These are phyloP conservation scores for Anisodus tanguticus DNA, from an alignment of 257 asterid genomes.

Conservation along the genomic window DNA sequence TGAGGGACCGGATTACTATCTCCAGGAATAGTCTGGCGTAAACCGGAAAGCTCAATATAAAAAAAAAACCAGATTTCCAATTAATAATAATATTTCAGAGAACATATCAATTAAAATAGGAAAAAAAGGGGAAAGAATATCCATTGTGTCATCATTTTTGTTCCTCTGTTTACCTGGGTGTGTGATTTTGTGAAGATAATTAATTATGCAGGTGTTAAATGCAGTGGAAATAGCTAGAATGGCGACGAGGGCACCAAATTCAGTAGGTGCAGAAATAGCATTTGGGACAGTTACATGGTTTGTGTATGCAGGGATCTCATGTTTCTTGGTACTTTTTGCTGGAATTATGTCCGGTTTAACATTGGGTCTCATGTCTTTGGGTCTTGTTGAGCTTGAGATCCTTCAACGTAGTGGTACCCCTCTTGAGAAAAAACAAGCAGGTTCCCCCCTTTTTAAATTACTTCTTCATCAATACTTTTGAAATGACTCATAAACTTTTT, in stretches of 20 bases:
- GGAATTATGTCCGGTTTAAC: constrained; percentile 96
- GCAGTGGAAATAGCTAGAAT: constrained; percentile 59
- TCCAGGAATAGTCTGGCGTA: too few species aligned
- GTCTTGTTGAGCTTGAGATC: constrained; percentile 95
- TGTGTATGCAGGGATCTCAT: constrained; percentile 77
- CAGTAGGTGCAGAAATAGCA: constrained; percentile 68
- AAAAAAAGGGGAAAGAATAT: not conserved
- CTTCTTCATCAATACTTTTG: too few species aligned
- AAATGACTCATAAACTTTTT: too few species aligned
- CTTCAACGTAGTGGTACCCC: constrained; percentile 89
- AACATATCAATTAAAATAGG: not conserved
- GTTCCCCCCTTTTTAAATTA: constrained; percentile 32
- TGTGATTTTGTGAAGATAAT: not conserved
- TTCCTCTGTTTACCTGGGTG: not conserved
- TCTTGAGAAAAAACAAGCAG: constrained; percentile 82
- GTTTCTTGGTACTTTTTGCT: constrained; percentile 77
- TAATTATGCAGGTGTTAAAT: constrained; percentile 62
- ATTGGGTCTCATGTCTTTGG: constrained; percentile 86
- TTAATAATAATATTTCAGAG: not conserved
- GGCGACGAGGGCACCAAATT: constrained; percentile 43
- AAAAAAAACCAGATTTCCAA: not conserved
- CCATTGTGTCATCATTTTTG: not conserved
- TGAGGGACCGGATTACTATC: too few species aligned
- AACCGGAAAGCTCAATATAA: too few species aligned
- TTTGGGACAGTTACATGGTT: constrained; percentile 81